Evolutionary conservation across 345 rosid genomes (phyloP).

Genomic region (Streptanthus diversifolius): DNA sequence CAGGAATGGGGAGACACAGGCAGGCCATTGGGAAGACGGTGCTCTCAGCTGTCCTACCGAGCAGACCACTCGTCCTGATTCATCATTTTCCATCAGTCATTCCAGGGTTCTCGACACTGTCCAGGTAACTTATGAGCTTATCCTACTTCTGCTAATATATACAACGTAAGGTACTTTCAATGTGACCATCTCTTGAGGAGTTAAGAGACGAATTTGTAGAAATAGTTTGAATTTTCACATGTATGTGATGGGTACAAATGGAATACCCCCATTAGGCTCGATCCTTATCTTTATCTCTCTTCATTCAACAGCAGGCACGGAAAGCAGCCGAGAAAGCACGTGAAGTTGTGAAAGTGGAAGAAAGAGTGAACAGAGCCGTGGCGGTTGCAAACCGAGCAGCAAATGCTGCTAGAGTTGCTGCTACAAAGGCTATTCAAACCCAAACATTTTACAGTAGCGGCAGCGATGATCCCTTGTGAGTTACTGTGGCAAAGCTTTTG

Average conservation of each 20-base stretch:
- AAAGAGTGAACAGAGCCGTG: constrained; percentile 62
- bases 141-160: background rate
- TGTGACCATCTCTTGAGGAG: background rate
- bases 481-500: constrained; percentile 18
- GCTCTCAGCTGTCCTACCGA: constrained; percentile 35
- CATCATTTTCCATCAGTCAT: constrained; percentile 77
- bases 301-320: constrained; percentile 59
- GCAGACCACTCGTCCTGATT: constrained; percentile 50
- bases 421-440: constrained; percentile 74
- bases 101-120: constrained; percentile 85
- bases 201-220: background rate
- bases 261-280: constrained; percentile 3
- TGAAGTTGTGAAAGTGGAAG: constrained; percentile 51
- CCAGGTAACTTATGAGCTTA: constrained; percentile 49
- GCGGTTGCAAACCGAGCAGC: constrained; percentile 76
- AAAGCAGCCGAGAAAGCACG: constrained; percentile 59
- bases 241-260: background rate
- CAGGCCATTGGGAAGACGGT: constrained; percentile 76
- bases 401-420: constrained; percentile 80
- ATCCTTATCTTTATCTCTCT: background rate
- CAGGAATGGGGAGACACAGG: constrained; percentile 70
- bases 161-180: background rate
- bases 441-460: constrained; percentile 39
- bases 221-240: background rate
- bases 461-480: constrained; percentile 31